Evolutionary conservation across 768 basidiomycete genomes (phyloP).

Genomic region (Trametopsis cervina): DNA sequence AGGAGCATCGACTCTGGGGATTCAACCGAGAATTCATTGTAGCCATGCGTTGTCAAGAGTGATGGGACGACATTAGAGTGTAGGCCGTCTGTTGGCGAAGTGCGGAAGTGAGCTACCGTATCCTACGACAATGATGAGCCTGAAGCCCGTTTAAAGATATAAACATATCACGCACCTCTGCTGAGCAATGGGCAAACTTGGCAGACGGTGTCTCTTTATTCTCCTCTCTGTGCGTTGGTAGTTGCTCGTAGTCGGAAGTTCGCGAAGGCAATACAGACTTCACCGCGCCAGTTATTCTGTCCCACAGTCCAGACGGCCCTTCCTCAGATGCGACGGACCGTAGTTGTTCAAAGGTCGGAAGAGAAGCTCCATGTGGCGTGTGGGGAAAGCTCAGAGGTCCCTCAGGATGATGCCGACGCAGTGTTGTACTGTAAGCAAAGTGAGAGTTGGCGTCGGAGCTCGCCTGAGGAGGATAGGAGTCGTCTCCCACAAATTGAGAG

Average conservation of each 20-base stretch:
- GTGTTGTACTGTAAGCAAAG: constrained; percentile 79
- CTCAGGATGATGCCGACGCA: constrained; percentile 60
- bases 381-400: constrained; percentile 37
- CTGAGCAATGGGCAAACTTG: constrained; percentile 57
- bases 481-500: constrained; percentile 44
- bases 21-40: constrained; percentile 90
- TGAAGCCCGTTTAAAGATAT: constrained; percentile 1
- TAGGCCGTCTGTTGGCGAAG: constrained; percentile 57
- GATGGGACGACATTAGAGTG: constrained; percentile 52
- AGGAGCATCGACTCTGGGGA: constrained; percentile 72
- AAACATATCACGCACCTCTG: constrained; percentile 44
- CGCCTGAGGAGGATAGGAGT: constrained; percentile 46
- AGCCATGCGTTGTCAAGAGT: constrained; percentile 67
- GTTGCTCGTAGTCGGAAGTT: constrained; percentile 18
- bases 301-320: constrained; percentile 38
- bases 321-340: constrained; percentile 21
- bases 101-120: constrained; percentile 63
- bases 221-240: constrained; percentile 27
- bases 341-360: constrained; percentile 33
- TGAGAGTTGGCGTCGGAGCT: constrained; percentile 61
- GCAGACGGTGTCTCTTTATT: constrained; percentile 52
- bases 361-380: constrained; percentile 17
- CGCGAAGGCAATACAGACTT: constrained; percentile 16
- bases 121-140: constrained; percentile 40
- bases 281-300: constrained; percentile 22